Conservation (phyloP, 768 basidiomycete species). For the Leccinum barrowsii region DNA sequence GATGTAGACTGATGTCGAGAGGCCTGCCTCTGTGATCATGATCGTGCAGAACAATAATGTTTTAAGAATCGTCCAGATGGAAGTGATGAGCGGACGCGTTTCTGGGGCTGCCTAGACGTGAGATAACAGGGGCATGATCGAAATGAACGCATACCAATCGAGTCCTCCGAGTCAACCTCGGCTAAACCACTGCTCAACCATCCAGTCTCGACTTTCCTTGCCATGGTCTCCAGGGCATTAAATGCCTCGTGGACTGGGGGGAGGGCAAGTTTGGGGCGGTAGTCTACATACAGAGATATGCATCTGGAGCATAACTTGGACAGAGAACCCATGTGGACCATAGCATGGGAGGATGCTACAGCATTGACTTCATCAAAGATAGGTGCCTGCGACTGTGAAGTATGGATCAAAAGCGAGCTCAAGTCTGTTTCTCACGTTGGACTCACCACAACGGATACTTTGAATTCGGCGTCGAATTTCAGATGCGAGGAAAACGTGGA, state of each 20-base stretch:
- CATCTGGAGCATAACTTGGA: constrained; percentile 38
- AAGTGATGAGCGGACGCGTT: constrained; percentile 42
- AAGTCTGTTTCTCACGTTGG: neutral
- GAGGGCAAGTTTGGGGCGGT: constrained; percentile 29
- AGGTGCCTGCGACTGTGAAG: constrained; percentile 31
- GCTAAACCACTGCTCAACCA: constrained; percentile 43
- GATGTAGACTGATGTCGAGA: constrained; percentile 53
- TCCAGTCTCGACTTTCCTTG: constrained; percentile 43
- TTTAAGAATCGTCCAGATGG: constrained; percentile 68
- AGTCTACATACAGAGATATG: constrained; percentile 34
- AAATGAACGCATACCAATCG: constrained; percentile 34
- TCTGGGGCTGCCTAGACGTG: constrained; percentile 36
- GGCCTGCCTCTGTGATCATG: constrained; percentile 62
- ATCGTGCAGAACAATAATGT: constrained; percentile 70
- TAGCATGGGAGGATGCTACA: constrained; percentile 34
- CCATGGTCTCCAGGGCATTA: constrained; percentile 31
- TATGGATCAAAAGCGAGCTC: constrained; percentile 1
- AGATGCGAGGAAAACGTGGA: constrained; percentile 38
- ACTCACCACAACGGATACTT: constrained; percentile 19
- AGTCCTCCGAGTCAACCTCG: constrained; percentile 16
- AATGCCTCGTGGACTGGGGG: constrained; percentile 28
- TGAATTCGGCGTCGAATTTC: constrained; percentile 17
- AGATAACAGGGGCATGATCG: constrained; percentile 5
- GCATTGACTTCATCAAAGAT: constrained; percentile 33
- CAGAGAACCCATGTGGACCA: constrained; percentile 37